These are phyloP conservation scores for Pythium myriotylum DNA, from an alignment of 352 stramenopile genomes.

Conservation along the genomic window DNA sequence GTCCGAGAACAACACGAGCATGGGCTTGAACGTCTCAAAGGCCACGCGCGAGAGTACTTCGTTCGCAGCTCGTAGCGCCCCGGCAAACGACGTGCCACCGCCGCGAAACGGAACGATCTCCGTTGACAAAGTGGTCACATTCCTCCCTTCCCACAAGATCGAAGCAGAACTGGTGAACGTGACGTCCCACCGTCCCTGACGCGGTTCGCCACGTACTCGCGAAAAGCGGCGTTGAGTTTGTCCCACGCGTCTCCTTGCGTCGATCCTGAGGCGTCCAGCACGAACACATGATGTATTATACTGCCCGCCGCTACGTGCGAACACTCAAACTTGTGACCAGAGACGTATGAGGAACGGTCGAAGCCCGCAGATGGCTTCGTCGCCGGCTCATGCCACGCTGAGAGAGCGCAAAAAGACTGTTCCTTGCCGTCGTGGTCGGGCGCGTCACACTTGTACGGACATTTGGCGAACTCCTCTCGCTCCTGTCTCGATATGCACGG, in stretches of 20 bases:
- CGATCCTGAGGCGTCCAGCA: slow-evolving; percentile 79
- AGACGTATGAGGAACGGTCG: slow-evolving; percentile 64
- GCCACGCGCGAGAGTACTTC: slow-evolving; percentile 72
- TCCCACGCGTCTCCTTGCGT: slow-evolving; percentile 65
- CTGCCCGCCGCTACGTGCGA: slow-evolving; percentile 52
- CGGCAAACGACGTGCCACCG: slow-evolving; percentile 52
- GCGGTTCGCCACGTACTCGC: slow-evolving; percentile 70
- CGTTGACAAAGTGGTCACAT: slow-evolving; percentile 46
- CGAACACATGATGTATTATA: slow-evolving; percentile 78
- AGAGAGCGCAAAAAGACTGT: slow-evolving; percentile 58
- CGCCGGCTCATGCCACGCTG: slow-evolving; percentile 61
- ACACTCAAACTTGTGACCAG: slow-evolving; percentile 77
- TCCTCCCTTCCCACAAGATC: slow-evolving; percentile 57
- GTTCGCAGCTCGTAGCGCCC: slow-evolving; percentile 52
- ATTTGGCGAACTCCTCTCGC: slow-evolving; percentile 67
- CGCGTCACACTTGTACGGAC: slow-evolving; percentile 67
- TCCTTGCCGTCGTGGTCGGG: slow-evolving; percentile 61
- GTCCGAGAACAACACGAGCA: slow-evolving; percentile 82
- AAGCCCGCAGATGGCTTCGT: slow-evolving; percentile 37
- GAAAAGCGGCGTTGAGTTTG: slow-evolving; percentile 57
- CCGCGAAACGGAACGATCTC: slow-evolving; percentile 38
- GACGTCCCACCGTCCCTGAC: slow-evolving; percentile 52
- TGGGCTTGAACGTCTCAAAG: slow-evolving; percentile 62
- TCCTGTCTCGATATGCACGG: slow-evolving; percentile 62
- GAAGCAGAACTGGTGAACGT: slow-evolving; percentile 50